These are phyloP conservation scores for Capsicum chinense DNA, from an alignment of 257 asterid genomes.

Conservation along the genomic window DNA sequence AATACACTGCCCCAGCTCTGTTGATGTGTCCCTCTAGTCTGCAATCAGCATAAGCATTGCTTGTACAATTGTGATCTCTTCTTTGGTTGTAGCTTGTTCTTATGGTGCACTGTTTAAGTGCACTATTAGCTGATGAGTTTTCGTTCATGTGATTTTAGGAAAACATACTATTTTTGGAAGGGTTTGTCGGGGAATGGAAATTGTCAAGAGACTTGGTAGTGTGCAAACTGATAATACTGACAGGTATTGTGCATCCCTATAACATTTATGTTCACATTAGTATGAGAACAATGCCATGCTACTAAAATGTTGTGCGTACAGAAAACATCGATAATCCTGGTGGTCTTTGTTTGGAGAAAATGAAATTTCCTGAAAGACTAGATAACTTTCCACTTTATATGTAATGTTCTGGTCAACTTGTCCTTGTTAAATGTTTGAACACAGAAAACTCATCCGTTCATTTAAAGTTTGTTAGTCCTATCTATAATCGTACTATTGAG, in stretches of 20 bases:
- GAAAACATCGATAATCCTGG: background rate
- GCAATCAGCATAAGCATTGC: conserved; percentile 12
- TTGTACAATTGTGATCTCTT: background rate
- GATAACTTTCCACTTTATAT: background rate
- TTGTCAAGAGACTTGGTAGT: conserved; percentile 91
- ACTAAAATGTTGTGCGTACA: background rate
- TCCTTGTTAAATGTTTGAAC: background rate
- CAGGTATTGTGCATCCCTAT: conserved; percentile 51
- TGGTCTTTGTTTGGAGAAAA: background rate
- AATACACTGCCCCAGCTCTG: background rate
- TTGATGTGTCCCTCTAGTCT: background rate
- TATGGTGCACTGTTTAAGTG: background rate
- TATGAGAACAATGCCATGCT: background rate
- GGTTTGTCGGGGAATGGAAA: conserved; percentile 95
- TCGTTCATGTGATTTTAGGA: conserved; percentile 50
- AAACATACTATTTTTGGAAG: conserved; percentile 96
- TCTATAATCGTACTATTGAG: background rate
- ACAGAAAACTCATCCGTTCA: background rate
- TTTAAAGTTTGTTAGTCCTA: background rate
- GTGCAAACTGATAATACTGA: conserved; percentile 97
- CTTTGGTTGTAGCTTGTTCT: conserved; percentile 14
- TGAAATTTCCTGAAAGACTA: background rate
- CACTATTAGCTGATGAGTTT: conserved; percentile 28
- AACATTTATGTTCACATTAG: background rate
- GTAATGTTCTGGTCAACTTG: conserved; percentile 17